Percentiles rank a stretch among this genome's conserved stretches.
Evolutionary conservation across 345 rosid species (phyloP).

Genomic region (Citrus inodora): DNA sequence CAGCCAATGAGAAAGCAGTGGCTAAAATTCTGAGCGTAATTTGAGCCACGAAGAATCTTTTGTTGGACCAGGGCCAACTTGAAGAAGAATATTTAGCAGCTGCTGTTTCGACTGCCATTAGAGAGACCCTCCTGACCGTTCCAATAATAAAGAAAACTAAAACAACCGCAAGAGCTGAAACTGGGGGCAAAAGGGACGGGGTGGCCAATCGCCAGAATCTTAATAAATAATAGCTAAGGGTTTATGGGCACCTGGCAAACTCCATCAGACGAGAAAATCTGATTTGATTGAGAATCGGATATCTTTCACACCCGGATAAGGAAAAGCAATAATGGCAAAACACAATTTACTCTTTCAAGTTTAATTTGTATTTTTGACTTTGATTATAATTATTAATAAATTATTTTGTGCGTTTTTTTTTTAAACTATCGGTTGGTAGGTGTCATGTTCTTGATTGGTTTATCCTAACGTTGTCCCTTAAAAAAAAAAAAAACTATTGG

Average conservation of each 20-base stretch:
- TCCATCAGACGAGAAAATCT: neutral
- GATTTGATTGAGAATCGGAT: neutral
- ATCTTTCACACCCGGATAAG: neutral
- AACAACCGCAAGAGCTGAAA: neutral
- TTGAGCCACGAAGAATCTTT: constrained; percentile 30
- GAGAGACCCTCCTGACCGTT: too few species aligned
- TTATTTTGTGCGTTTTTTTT: neutral
- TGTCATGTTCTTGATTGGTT: neutral
- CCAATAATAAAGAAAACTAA: too few species aligned
- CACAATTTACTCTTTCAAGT: neutral
- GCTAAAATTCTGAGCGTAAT: constrained; percentile 36
- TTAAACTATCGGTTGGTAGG: neutral
- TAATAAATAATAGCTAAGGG: neutral
- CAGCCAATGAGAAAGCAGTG: constrained; percentile 31
- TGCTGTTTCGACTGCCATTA: neutral
- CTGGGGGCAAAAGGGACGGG: neutral
- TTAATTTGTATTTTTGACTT: neutral
- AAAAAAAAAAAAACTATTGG: neutral
- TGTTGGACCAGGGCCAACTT: neutral
- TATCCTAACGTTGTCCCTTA: neutral
- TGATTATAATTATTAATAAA: too few species aligned
- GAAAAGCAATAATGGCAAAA: neutral
- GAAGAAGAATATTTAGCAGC: constrained; percentile 10
- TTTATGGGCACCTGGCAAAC: neutral
- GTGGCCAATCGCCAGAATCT: neutral